Conservation (phyloP, 129 eudicot species). For the Centrapalus pauciflorus region DNA sequence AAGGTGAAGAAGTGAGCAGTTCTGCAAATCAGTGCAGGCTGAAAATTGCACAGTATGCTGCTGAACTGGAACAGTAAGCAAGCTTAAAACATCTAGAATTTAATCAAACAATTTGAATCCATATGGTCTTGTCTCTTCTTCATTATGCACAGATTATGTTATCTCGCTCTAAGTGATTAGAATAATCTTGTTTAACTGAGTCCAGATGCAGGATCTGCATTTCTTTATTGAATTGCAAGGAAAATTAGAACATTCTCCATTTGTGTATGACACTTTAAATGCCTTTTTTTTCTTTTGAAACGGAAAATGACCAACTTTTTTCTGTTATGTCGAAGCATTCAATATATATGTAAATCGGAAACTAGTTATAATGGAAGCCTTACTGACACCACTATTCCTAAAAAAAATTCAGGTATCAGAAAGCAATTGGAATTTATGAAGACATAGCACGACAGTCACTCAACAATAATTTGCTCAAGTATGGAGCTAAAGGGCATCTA, state of each 20-base stretch:
- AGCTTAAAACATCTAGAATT: background rate
- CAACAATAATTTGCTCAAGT: constrained; percentile 35
- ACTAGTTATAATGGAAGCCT: background rate
- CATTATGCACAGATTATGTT: no score
- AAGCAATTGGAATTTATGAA: constrained; percentile 39
- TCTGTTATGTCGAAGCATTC: no score
- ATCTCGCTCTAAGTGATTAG: no score
- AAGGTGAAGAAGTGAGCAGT: constrained; percentile 57
- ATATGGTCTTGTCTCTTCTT: no score
- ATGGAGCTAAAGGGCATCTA: constrained; percentile 42
- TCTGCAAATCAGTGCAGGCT: constrained; percentile 56
- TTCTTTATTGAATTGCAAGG: no score
- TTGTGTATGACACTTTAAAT: no score
- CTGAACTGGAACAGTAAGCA: constrained; percentile 35
- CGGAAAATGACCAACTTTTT: no score
- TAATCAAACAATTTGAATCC: no score
- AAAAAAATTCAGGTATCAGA: constrained; percentile 26
- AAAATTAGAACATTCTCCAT: no score
- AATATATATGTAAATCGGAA: background rate
- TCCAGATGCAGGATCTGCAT: no score
- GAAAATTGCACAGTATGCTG: constrained; percentile 54
- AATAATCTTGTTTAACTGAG: no score
- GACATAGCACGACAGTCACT: constrained; percentile 35
- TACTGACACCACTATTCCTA: background rate
- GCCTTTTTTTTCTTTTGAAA: background rate